Conservation (phyloP, 1,139 yeast genomes). For the Protomyces arabidopsidicola region DNA sequence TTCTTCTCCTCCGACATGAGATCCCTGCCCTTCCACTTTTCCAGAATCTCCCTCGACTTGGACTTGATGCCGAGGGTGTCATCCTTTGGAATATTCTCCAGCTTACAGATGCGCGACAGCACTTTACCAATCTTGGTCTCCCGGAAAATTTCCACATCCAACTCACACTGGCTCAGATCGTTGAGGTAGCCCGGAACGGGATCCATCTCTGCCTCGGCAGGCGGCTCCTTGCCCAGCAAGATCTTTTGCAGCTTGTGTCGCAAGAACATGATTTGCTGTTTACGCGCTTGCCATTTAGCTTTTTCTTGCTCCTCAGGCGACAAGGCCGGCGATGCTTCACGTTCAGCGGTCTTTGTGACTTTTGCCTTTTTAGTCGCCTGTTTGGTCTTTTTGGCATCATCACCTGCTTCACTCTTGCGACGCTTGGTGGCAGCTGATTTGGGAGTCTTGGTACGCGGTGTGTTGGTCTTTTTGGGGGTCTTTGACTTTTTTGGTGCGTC, state of each 20-base stretch:
- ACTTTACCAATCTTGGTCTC: constrained; percentile 30
- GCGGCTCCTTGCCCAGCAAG: constrained; percentile 24
- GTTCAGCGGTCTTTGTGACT: neutral
- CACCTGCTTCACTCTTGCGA: constrained; percentile 13
- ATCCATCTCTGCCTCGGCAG: constrained; percentile 19
- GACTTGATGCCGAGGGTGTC: constrained; percentile 25
- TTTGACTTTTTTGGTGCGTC: constrained; percentile 22
- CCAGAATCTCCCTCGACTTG: constrained; percentile 11
- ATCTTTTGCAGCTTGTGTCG: constrained; percentile 29
- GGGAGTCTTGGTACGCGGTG: constrained; percentile 22
- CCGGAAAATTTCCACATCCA: constrained; percentile 11
- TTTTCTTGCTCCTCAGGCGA: constrained; percentile 19
- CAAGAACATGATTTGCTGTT: constrained; percentile 20
- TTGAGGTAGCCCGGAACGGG: constrained; percentile 20
- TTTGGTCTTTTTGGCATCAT: constrained; percentile 3
- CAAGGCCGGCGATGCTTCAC: constrained; percentile 12
- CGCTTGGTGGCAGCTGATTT: constrained; percentile 11
- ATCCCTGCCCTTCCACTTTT: constrained; percentile 18
- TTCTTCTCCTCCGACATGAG: constrained; percentile 17
- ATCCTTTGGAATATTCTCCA: constrained; percentile 24
- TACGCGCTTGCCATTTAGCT: constrained; percentile 11
- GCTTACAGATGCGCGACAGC: constrained; percentile 20
- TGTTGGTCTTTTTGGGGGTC: constrained; percentile 12
- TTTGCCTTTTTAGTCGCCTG: constrained; percentile 6
- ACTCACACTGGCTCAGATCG: constrained; percentile 9